Conservation (phyloP, 1,284 basidiomycete genomes). For the Ceratobasidium sp. region DNA sequence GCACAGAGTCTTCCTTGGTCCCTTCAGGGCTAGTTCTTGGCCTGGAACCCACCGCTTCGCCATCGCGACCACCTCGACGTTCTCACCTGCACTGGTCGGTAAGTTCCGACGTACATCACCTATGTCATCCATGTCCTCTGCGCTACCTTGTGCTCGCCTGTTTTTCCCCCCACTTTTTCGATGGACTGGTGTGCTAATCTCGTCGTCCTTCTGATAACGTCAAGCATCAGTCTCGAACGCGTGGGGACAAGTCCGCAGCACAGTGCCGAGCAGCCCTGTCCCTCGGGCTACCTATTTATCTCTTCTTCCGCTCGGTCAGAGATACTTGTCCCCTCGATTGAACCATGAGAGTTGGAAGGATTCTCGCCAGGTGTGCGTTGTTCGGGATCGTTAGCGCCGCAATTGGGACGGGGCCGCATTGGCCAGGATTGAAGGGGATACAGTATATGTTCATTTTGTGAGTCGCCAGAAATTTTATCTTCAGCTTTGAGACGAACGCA, state of each 20-base stretch:
- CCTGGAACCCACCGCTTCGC: no score
- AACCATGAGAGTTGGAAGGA: conserved; percentile 4
- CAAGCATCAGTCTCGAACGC: neutral
- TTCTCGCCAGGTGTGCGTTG: neutral
- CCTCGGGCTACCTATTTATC: conserved; percentile 1
- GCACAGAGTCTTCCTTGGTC: no score
- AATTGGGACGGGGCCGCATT: conserved; percentile 20
- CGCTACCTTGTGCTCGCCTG: no score
- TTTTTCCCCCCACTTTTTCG: no score
- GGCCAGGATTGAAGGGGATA: conserved; percentile 8
- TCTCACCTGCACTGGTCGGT: no score
- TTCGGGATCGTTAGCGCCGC: conserved; percentile 1
- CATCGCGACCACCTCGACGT: no score
- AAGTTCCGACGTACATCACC: no score
- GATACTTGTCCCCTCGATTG: neutral
- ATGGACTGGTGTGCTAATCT: no score
- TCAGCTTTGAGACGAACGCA: neutral
- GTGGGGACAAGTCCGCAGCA: conserved; percentile 22
- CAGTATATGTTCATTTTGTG: conserved; percentile 32
- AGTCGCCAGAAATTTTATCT: neutral
- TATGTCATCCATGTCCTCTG: no score
- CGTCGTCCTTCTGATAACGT: conserved; percentile 7
- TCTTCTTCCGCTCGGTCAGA: neutral
- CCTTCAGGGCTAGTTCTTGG: no score
- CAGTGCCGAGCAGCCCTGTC: neutral